Evolutionary conservation across 2,329 filamentous ascomycete genomes (phyloP), one percentile per base, ranked within the genome.

Genomic region (Stagonosporopsis vannaccii): DNA sequence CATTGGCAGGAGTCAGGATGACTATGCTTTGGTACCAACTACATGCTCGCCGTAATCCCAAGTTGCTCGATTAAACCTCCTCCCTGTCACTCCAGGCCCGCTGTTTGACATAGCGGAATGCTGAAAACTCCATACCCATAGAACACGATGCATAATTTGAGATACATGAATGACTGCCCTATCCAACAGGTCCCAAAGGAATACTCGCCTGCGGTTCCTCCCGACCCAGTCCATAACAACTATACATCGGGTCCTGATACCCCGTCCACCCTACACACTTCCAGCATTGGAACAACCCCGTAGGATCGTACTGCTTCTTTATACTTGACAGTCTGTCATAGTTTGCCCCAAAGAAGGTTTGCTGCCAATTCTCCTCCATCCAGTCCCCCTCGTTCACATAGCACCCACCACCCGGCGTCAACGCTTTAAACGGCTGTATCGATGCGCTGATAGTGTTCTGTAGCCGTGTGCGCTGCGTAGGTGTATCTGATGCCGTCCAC

Each of bases 351-450:
- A 73, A 75, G 61, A 75, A 75, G 7, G 70, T 68, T 42, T 73
- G 61, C 48, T 72, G 61, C 70, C 70, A 75, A 15, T 72, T 69
- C 51, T 70, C 65, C 52, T 75, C 71, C 12, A 60, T 68, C 69
- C 70, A 74, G 56, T 75, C 71, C 4, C 70, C 73, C 51, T 75
- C 72, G 26, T 75, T 75, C 56, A 71, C 61, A 52, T 75, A 75
- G 39, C 70, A 75, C 3, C 73, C 73, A n/a, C 73, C 72, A 9
- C 65, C 68, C 0, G 73, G 70, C 12, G 71, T 75, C 25, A 76
- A 44, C 15, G 65, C 62, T 45, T 76, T 75, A 52, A 74, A 62
- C 8, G 69, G 68, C 35, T 70, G 64, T 3, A 76, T 66, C 0
- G 70, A 66, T 4, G 65, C 62, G 1, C 67, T 69, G 32, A 72